These are phyloP conservation scores for Cladosporium oxysporum DNA, from an alignment of 2,329 filamentous ascomycete species.

Conservation along the genomic window DNA sequence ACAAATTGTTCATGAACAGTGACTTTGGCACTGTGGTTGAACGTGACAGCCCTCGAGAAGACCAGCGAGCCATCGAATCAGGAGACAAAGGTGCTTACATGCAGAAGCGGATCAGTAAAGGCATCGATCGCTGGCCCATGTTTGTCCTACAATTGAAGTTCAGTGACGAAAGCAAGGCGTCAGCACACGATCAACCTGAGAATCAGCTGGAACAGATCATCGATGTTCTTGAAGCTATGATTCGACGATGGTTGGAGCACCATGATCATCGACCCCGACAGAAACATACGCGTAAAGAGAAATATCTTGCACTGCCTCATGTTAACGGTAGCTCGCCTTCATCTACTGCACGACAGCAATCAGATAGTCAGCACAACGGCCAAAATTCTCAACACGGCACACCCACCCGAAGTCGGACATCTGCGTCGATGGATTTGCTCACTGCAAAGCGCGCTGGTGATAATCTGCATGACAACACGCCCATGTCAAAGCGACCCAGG, in stretches of 20 bases:
- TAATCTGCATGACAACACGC: not conserved
- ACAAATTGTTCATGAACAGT: conserved; percentile 73
- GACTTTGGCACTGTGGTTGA: conserved; percentile 64
- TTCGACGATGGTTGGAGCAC: conserved; percentile 72
- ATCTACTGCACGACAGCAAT: not conserved
- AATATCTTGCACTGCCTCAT: not conserved
- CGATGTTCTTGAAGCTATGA: conserved; percentile 67
- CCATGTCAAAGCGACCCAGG: not conserved
- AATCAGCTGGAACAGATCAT: conserved; percentile 54
- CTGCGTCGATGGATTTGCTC: not conserved
- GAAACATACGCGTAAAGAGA: conserved; percentile 20
- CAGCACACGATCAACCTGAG: not conserved
- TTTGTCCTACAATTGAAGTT: conserved; percentile 67
- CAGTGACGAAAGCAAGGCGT: not conserved
- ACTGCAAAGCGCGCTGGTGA: not conserved
- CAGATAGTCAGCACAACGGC: not conserved
- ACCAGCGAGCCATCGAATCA: not conserved
- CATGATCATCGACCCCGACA: conserved; percentile 65
- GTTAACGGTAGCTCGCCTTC: not conserved
- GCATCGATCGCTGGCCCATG: conserved; percentile 82
- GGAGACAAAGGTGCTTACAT: not conserved
- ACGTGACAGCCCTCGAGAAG: conserved; percentile 44
- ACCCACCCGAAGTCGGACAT: not conserved
- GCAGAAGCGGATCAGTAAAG: conserved; percentile 53
- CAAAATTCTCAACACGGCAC: not conserved